Evolutionary conservation across 2,329 filamentous ascomycete species (phyloP), one percentile per base, ranked within the genome.

Genomic region (Trichoderma koningiopsis): DNA sequence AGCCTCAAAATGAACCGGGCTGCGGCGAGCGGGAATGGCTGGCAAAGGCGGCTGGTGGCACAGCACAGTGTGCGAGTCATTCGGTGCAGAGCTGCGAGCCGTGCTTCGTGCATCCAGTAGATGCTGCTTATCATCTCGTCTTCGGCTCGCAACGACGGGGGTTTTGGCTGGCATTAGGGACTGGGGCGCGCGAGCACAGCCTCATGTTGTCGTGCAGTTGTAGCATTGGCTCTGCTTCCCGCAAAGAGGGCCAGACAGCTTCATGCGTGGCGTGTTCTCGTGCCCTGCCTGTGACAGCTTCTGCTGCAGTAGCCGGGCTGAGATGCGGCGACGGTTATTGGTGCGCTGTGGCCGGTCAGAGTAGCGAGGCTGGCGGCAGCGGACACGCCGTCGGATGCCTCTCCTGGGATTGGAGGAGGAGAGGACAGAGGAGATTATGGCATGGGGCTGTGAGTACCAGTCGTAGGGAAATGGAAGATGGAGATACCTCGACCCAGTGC

Each of bases 321-420:
- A 8, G 40, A 64, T 64, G 49, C 33, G 49, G 53, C 53, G 52
- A 27, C 5, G 53, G 37, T n/a, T 29, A 58, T 66, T 66, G 63
- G 63, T 33, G 8, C 37, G n/a, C 63, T 29, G 53, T 35, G n/a
- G 63, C 57, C 35, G 57, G 57, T 22, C 24, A 31, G 22, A 19
- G 16, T 24, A 49, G 35, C 33, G 63, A 66, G 55, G 53, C 63
- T 66, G 63, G 49, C 49, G 62, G 53, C 13, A 27, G 63, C 55
- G 53, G 63, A n/a, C 53, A 58, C 33, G 63, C 63, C 52, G 52
- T 56, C 49, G 6, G 37, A 57, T 55, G 53, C 35, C 53, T 58
- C 29, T 29, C 4, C 35, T 37, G 52, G 37, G 63, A 49, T 49
- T 66, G 63, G 63, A 35, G 35, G 35, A 43, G 22, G 29, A 27